Percentiles rank a stretch among this genome's conserved stretches.
Evolutionary conservation across 2,329 filamentous ascomycete species (phyloP).

Genomic region (Metarhizium robertsii): DNA sequence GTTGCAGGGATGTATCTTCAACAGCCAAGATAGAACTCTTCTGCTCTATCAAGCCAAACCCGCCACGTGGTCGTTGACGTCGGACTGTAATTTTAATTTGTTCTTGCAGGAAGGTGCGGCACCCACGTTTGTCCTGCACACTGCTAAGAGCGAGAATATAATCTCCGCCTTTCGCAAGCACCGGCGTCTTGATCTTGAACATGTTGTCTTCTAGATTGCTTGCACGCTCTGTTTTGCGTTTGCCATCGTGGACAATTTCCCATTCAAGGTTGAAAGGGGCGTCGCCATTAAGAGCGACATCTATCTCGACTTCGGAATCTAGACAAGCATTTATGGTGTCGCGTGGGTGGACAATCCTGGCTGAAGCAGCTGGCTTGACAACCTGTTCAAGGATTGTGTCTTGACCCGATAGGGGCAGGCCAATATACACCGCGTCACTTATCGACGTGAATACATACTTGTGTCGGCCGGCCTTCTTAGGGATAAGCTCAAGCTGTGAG

Average conservation of each 20-base stretch:
- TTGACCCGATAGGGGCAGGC: slow-evolving; percentile 50
- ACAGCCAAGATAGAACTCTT: slow-evolving; percentile 66
- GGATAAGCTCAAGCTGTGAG: slow-evolving; percentile 76
- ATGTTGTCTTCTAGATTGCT: slow-evolving; percentile 52
- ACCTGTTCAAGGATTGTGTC: slow-evolving; percentile 69
- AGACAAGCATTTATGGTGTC: slow-evolving; percentile 63
- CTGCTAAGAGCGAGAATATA: slow-evolving; percentile 81
- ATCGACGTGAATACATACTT: slow-evolving; percentile 77
- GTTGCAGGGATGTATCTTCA: slow-evolving; percentile 61
- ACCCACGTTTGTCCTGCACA: slow-evolving; percentile 77
- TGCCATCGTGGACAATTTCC: slow-evolving; percentile 84
- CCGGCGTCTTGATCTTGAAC: slow-evolving; percentile 66
- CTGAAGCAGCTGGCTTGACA: slow-evolving; percentile 86
- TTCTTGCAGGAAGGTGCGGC: slow-evolving; percentile 77
- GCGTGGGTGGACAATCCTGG: slow-evolving; percentile 51
- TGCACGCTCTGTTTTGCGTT: slow-evolving; percentile 60
- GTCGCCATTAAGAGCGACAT: slow-evolving; percentile 70
- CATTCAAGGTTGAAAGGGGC: slow-evolving; percentile 85
- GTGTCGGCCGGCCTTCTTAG: slow-evolving; percentile 73
- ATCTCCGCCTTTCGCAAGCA: slow-evolving; percentile 72
- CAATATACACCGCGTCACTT: slow-evolving; percentile 71
- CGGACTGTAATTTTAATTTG: slow-evolving; percentile 79
- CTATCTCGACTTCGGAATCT: slow-evolving; percentile 66
- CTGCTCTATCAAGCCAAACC: slow-evolving; percentile 79
- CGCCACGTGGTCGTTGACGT: slow-evolving; percentile 76